Percentiles rank a stretch among this genome's conserved stretches.
These are phyloP conservation scores for Capsicum chinense DNA, from an alignment of 257 asterid genomes.

Conservation along the genomic window DNA sequence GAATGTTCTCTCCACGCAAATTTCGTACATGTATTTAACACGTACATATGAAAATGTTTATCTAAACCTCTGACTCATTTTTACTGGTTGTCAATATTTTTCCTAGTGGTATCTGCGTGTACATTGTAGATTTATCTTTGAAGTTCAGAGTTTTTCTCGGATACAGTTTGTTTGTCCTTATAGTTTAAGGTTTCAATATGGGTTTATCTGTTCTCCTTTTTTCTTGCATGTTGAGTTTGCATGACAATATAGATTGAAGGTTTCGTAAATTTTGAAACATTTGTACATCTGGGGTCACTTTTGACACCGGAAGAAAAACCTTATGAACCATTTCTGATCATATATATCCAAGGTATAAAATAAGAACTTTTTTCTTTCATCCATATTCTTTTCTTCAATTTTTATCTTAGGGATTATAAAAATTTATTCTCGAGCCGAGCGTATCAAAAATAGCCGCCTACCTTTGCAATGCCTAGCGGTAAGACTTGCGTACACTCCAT, in stretches of 20 bases:
- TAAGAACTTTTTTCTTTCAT: background rate
- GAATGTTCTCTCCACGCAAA: background rate
- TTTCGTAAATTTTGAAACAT: constrained; percentile 25
- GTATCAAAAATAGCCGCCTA: background rate
- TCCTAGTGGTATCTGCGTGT: background rate
- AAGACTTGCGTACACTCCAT: background rate
- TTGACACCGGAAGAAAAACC: too few species aligned
- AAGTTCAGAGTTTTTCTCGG: background rate
- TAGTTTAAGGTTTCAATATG: background rate
- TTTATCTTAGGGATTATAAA: background rate
- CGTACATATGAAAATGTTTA: background rate
- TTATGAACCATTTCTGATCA: background rate
- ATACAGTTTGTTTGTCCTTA: background rate
- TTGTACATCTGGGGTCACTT: constrained; percentile 39
- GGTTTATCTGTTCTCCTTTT: background rate
- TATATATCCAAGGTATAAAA: constrained; percentile 45
- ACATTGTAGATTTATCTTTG: background rate
- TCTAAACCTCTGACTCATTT: constrained; percentile 1
- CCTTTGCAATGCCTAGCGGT: background rate
- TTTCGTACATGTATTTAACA: background rate
- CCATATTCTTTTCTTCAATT: background rate
- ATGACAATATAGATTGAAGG: constrained; percentile 14
- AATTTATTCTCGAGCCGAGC: background rate
- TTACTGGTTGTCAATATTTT: background rate
- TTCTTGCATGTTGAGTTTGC: constrained; percentile 6